Conservation (phyloP, 805 yeast species). For the Metschnikowia proteae region DNA sequence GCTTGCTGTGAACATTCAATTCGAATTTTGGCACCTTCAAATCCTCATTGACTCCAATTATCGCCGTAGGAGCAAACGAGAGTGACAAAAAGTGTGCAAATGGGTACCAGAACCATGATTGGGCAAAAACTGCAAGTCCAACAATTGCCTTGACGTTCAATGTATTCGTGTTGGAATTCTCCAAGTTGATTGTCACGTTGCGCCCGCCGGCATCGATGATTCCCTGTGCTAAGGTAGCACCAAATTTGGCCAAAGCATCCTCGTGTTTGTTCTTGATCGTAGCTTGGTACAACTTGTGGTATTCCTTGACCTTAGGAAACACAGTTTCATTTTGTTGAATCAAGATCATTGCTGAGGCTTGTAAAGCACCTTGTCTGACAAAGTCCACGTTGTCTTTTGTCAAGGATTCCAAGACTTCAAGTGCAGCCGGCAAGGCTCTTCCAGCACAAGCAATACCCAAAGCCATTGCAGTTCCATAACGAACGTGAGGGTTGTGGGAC, state of each 20-base stretch:
- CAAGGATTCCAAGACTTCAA: conserved; percentile 89
- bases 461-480: conserved; percentile 97
- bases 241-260: conserved; percentile 95
- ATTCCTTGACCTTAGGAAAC: conserved; percentile 72
- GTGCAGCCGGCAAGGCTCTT: conserved; percentile 79
- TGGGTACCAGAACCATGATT: conserved; percentile 99
- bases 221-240: conserved; percentile 96
- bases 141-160: conserved; percentile 88
- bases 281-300: conserved; percentile 69
- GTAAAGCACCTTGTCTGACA: conserved; percentile 96
- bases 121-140: conserved; percentile 84
- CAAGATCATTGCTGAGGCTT: conserved; percentile 86
- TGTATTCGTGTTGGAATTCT: conserved; percentile 84
- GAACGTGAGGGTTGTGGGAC: conserved; percentile 95
- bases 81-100: conserved; percentile 87
- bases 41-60: conserved; percentile 82
- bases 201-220: conserved; percentile 98
- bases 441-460: conserved; percentile 97
- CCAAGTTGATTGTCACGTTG: conserved; percentile 89
- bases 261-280: conserved; percentile 86
- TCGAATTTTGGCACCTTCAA: conserved; percentile 82
- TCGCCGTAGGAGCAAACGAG: conserved; percentile 88
- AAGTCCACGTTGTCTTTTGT: conserved; percentile 93
- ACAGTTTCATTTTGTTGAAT: conserved; percentile 83
- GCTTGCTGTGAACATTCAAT: conserved; percentile 75